These are phyloP conservation scores for Euphorbia pulcherrima DNA, from an alignment of 345 rosid species.

Conservation along the genomic window DNA sequence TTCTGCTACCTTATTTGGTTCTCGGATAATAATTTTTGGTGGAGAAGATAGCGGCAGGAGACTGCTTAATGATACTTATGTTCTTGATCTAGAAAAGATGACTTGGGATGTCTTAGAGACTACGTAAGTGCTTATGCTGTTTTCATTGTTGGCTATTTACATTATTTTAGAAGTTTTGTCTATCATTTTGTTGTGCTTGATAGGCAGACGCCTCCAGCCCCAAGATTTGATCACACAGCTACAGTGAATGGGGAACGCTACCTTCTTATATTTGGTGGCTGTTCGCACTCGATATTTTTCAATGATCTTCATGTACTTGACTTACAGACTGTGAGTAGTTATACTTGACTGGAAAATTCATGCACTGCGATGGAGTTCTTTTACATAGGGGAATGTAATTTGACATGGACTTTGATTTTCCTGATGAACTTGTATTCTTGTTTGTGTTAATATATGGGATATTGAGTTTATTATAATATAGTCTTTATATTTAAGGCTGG, in stretches of 20 bases:
- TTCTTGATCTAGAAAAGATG: slow-evolving; percentile 79
- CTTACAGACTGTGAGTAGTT: slow-evolving; percentile 66
- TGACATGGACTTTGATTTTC: neutral
- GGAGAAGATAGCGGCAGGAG: slow-evolving; percentile 83
- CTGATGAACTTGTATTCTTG: neutral
- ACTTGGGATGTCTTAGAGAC: slow-evolving; percentile 71
- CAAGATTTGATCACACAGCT: slow-evolving; percentile 96
- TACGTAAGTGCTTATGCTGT: slow-evolving; percentile 46
- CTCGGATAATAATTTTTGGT: slow-evolving; percentile 73
- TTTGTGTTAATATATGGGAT: neutral
- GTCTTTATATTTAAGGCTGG: neutral
- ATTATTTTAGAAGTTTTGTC: slow-evolving; percentile 24
- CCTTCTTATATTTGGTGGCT: slow-evolving; percentile 89
- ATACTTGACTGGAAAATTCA: neutral
- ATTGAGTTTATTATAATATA: neutral
- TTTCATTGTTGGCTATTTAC: slow-evolving; percentile 1
- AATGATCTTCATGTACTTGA: slow-evolving; percentile 90
- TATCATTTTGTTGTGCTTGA: slow-evolving; percentile 36
- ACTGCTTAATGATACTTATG: slow-evolving; percentile 71
- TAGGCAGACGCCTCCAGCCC: slow-evolving; percentile 95
- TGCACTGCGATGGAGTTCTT: neutral
- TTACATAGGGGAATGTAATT: slow-evolving; percentile 3
- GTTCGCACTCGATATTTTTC: slow-evolving; percentile 91
- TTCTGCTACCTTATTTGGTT: slow-evolving; percentile 76
- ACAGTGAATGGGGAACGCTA: slow-evolving; percentile 65